phyloP scores from a whole-genome alignment of 306 rosid species.

The Ochetophila trinervis region DNA sequence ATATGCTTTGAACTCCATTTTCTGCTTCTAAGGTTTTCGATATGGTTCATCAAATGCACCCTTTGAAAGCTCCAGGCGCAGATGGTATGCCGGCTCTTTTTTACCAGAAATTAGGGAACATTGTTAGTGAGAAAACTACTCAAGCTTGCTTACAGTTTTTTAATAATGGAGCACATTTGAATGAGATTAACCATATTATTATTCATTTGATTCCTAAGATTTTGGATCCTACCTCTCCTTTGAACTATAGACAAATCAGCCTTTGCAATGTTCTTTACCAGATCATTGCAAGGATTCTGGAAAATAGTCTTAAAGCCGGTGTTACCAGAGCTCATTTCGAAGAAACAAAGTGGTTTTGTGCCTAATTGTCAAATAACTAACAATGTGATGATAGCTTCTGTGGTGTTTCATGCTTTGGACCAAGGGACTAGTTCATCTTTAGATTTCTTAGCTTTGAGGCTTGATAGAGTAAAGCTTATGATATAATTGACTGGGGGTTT shows the following conservation, averaged over 20 bases:
- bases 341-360: background rate
- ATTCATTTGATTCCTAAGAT: background rate
- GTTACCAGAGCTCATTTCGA: background rate
- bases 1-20: too few species aligned
- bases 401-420: background rate
- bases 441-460: too few species aligned
- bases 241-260: background rate
- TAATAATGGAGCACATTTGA: background rate
- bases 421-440: too few species aligned
- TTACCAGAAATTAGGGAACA: background rate
- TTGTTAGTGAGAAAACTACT: background rate
- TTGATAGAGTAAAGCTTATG: conserved; percentile 6
- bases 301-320: background rate
- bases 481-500: background rate
- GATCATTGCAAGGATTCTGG: background rate
- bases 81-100: background rate
- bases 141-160: background rate
- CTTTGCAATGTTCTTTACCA: background rate
- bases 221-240: background rate
- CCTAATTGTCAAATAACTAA: background rate
- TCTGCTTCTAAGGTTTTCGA: too few species aligned
- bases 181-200: background rate
- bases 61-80: background rate
- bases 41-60: background rate
- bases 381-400: background rate